Evolutionary conservation across 208 protist genomes (phyloP).

Genomic region (Entamoeba moshkovskii): DNA sequence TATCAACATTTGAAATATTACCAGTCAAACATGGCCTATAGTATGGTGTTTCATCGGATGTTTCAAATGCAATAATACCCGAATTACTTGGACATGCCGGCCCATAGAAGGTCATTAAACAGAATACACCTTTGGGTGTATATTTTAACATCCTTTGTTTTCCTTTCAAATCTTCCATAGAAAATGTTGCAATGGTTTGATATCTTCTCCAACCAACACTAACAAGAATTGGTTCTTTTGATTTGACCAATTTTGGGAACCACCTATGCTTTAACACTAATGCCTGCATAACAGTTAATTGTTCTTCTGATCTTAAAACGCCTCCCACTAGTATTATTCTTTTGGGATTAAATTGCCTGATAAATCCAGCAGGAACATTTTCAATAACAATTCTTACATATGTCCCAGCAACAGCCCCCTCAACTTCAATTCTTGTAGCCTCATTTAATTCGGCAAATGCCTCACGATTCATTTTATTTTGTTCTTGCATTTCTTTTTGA

Average conservation of each 20-base stretch:
- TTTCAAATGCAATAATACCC: background rate
- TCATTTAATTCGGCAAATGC: no score
- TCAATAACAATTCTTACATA: background rate
- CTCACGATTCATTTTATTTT: background rate
- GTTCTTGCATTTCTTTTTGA: background rate
- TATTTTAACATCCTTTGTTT: slow-evolving; percentile 86
- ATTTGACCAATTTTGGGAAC: slow-evolving; percentile 87
- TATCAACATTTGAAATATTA: slow-evolving; percentile 81
- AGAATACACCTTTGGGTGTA: slow-evolving; percentile 96
- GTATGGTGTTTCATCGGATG: slow-evolving; percentile 46
- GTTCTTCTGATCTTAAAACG: slow-evolving; percentile 73
- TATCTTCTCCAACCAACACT: slow-evolving; percentile 96
- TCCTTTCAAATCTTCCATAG: slow-evolving; percentile 35
- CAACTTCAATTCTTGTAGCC: background rate
- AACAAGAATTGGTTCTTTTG: slow-evolving; percentile 87
- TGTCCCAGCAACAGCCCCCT: background rate
- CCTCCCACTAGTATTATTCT: slow-evolving; percentile 68
- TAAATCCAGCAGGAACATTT: slow-evolving; percentile 9
- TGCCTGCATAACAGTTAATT: slow-evolving; percentile 64
- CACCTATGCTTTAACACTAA: slow-evolving; percentile 91
- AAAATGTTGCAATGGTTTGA: slow-evolving; percentile 76
- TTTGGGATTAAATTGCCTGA: slow-evolving; percentile 57
- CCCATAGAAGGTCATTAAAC: slow-evolving; percentile 83
- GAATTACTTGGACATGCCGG: slow-evolving; percentile 73
- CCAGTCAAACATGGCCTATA: slow-evolving; percentile 68